A percentile compares a stretch with the other conserved stretches of the same genome.
These are phyloP conservation scores for Penicillium angulare DNA, from an alignment of 495 filamentous ascomycete species.

Conservation along the genomic window DNA sequence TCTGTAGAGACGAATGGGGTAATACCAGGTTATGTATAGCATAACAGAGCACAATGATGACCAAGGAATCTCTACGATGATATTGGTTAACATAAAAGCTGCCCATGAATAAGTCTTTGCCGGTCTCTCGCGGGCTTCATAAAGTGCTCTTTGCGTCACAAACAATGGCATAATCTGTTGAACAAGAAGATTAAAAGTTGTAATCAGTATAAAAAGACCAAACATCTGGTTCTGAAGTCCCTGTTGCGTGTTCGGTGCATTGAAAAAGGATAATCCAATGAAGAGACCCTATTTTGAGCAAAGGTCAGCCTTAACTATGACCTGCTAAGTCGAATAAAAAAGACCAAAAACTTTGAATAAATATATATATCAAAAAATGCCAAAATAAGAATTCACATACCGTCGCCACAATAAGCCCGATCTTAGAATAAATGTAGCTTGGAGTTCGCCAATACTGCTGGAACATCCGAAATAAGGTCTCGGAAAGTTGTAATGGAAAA, in stretches of 20 bases:
- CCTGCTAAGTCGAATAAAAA: too few relatives aligned
- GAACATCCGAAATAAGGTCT: slow-evolving; percentile 44
- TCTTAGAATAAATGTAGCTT: slow-evolving; percentile 10
- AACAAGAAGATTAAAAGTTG: slow-evolving; percentile 67
- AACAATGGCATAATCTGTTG: slow-evolving; percentile 71
- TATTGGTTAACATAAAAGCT: slow-evolving; percentile 46
- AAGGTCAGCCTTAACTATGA: slow-evolving; percentile 38
- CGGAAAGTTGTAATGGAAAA: slow-evolving; percentile 40
- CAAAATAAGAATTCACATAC: background rate
- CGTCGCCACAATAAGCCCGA: slow-evolving; percentile 8
- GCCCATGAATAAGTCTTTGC: slow-evolving; percentile 65
- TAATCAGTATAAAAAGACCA: slow-evolving; percentile 74
- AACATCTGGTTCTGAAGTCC: slow-evolving; percentile 84
- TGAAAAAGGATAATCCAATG: slow-evolving; percentile 79
- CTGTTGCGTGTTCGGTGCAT: slow-evolving; percentile 61
- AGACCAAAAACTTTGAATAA: too few relatives aligned
- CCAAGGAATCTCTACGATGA: slow-evolving; percentile 7
- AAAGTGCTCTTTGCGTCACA: slow-evolving; percentile 57
- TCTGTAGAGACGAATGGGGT: slow-evolving; percentile 53
- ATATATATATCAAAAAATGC: too few relatives aligned
- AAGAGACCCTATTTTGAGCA: slow-evolving; percentile 42
- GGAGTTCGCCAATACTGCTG: slow-evolving; percentile 49
- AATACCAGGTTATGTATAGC: slow-evolving; percentile 57
- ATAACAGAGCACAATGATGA: slow-evolving; percentile 42
- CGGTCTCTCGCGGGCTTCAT: slow-evolving; percentile 60